Evolutionary conservation across 2,329 filamentous ascomycete species (phyloP), one percentile per base, ranked within the genome.

Genomic region (Tolypocladium inflatum): DNA sequence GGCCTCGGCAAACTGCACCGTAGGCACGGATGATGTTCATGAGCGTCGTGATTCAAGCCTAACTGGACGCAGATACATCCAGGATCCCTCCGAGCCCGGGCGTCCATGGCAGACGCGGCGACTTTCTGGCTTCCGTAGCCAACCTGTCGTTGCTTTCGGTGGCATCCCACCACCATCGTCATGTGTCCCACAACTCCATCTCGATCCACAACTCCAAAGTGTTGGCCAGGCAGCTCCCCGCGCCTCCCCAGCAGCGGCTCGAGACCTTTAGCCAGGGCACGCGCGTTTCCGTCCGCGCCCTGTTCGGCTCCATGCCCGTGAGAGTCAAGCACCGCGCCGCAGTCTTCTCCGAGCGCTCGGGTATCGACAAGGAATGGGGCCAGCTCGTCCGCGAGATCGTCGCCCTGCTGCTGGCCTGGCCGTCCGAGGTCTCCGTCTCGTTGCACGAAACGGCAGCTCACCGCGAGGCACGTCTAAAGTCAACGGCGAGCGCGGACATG

Each of bases 281-380:
- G 0, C 82, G 84, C 35, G 85, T 93, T 2, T 80, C 80, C 0
- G 87, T 96, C 7, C 83, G 86, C 58, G 87, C 96, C 69, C 76
- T 97, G 1, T 97, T 97, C 72, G 91, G 92, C 0, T 88, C 86
- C 59, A 90, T 97, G 83, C 91, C 93, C 0, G 93, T 97, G 15
- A 85, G 93, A 17, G 87, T 95, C 33, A 96, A 94, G 68, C 89
- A 91, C 64, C 82, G 91, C 61, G 82, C 85, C 0, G 64, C 82
- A 0, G 64, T 84, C 3, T 73, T 76, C 62, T 70, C 78, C 43
- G 75, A 83, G 65, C 78, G 77, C 63, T 63, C 78, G 13, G 67
- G 76, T 30, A 76, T 86, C 54, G 71, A 80, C 23, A 87, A 80
- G 62, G 80, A 88, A 56, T 93, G 89, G 84, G 80, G 85, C 35